Conservation (phyloP, 495 filamentous ascomycete genomes). For the Jackrogersella minutella region DNA sequence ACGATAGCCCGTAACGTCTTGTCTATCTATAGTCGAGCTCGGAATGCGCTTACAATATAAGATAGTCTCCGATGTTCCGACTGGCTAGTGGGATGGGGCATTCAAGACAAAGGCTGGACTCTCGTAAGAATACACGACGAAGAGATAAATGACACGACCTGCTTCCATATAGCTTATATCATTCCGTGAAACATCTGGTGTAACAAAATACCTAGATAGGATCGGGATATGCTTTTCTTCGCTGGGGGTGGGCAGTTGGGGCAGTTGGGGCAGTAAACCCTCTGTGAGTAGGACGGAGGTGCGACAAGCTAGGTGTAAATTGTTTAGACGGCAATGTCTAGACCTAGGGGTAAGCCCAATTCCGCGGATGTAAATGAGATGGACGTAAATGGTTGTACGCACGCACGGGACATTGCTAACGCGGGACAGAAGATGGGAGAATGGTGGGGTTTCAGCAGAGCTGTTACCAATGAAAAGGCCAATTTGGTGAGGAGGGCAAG, state of each 20-base stretch:
- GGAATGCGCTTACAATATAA: constrained; percentile 16
- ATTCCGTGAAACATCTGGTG: constrained; percentile 36
- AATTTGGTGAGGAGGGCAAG: constrained; percentile 8
- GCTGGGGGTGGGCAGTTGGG: constrained; percentile 28
- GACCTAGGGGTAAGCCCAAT: constrained; percentile 16
- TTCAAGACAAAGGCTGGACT: constrained; percentile 17
- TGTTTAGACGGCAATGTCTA: constrained; percentile 34
- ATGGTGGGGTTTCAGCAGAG: constrained; percentile 32
- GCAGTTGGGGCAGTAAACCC: constrained; percentile 30
- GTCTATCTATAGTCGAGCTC: constrained; percentile 10
- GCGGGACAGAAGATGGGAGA: constrained; percentile 24
- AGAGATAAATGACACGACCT: constrained; percentile 27
- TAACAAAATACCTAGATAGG: constrained; percentile 26
- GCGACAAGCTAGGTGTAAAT: constrained; percentile 31
- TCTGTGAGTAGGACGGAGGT: constrained; percentile 29
- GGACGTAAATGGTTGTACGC: constrained; percentile 13
- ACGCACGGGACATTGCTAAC: constrained; percentile 22
- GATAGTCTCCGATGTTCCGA: constrained; percentile 14
- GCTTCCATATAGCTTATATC: constrained; percentile 39
- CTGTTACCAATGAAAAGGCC: constrained; percentile 23
- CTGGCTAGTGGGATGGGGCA: constrained; percentile 21
- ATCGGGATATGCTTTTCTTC: constrained; percentile 35
- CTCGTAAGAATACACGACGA: constrained; percentile 24
- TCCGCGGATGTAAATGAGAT: constrained; percentile 15
- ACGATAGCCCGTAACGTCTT: constrained; percentile 5